Evolutionary conservation across 305 asterid species (phyloP).

Genomic region (Andrographis paniculata): DNA sequence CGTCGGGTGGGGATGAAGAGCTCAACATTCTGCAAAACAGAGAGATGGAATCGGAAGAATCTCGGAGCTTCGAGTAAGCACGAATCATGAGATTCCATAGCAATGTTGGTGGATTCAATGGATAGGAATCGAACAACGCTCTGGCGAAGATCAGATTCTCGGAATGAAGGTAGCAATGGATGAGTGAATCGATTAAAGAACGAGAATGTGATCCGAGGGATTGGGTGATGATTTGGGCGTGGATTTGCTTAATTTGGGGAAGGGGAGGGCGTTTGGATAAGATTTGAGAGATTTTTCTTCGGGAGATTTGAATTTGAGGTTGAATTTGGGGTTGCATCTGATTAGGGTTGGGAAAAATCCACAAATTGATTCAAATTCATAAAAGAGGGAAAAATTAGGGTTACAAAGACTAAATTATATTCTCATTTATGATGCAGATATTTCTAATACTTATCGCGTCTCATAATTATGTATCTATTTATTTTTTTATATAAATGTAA

Average conservation of each 20-base stretch:
- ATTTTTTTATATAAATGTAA: too few relatives aligned
- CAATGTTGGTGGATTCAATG: constrained; percentile 39
- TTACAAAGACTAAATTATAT: too few relatives aligned
- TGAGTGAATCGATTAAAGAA: constrained; percentile 43
- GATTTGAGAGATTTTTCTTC: constrained; percentile 32
- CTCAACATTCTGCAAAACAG: constrained; percentile 42
- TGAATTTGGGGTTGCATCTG: constrained; percentile 22
- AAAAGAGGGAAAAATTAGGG: not conserved
- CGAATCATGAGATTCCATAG: constrained; percentile 67
- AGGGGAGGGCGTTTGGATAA: constrained; percentile 45
- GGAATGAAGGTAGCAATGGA: constrained; percentile 59
- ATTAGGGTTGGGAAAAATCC: constrained; percentile 5
- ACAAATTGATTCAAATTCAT: too few relatives aligned
- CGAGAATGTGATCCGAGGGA: constrained; percentile 20
- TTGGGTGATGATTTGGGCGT: constrained; percentile 46
- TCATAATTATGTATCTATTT: too few relatives aligned
- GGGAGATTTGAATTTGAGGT: constrained; percentile 20
- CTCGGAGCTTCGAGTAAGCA: constrained; percentile 43
- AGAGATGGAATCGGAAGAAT: constrained; percentile 34
- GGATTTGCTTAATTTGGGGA: constrained; percentile 50
- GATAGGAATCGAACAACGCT: constrained; percentile 35
- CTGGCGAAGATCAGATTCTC: constrained; percentile 31
- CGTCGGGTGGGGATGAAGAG: constrained; percentile 37
- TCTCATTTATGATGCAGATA: too few relatives aligned
- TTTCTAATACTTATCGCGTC: too few relatives aligned